Evolutionary conservation across 768 basidiomycete species (phyloP), one percentile per base, ranked within the genome.

Genomic region (Amanita rubescens): DNA sequence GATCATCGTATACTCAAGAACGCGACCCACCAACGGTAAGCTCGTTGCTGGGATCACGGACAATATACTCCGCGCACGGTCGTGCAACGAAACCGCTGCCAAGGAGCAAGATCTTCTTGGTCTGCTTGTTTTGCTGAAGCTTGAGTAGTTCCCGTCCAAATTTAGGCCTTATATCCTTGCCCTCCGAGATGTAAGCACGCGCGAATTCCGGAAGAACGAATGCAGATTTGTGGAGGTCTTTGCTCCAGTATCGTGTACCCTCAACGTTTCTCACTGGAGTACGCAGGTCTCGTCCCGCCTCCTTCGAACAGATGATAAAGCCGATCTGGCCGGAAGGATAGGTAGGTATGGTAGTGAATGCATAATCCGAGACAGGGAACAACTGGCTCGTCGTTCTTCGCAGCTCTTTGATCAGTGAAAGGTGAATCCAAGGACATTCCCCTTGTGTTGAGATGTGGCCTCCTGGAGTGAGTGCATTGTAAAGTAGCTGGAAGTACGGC

Each of bases 311-410:
- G 43, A 97, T 75, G 59, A 94, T 78, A 72, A 94, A 94, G 20
- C 96, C 94, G 62, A 98, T 99, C 65, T 94, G 94, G 34, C 96
- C 96, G n/a, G 90, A 87, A 17, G 96, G 96, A 71, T 99, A 99
- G 14, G 94, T 96, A 0, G 95, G 95, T 59, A 98, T 94, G 19
- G 94, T 97, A 56, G 94, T 94, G 71, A 79, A 96, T 14, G 93
- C 96, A 67, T 96, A 99, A 64, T 92, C 87, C 37, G 84, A 76
- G 15, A 81, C 79, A 35, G 87, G 77, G 76, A 97, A 99, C 56
- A 96, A 70, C 43, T 72, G 70, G 52, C 79, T 74, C 38, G 87
- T 87, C 68, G 82, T 86, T 52, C 71, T 69, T 56, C 80, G 78
- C 49, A 97, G 79, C 55, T 85, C 77, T 54, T 78, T 72, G 70